These are phyloP conservation scores for Tetratostichococcus sp. DNA, from an alignment of 139 green algal species.

Conservation along the genomic window DNA sequence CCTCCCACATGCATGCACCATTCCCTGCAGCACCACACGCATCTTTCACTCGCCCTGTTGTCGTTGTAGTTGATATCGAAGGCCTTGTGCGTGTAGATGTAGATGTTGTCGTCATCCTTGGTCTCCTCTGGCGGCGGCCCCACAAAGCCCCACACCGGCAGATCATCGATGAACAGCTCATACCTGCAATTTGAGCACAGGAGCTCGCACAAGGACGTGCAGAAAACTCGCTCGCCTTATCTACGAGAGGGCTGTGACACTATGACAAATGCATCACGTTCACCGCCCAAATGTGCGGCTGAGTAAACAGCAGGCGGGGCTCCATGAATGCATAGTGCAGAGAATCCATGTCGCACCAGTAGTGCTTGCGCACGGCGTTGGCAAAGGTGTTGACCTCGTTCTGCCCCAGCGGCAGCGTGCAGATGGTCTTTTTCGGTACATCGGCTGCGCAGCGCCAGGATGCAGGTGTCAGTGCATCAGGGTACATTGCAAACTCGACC, in stretches of 20 bases:
- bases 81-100: constrained; percentile 91
- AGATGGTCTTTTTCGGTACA: constrained; percentile 73
- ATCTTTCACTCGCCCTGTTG: no score
- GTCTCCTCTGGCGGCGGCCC: constrained; percentile 50
- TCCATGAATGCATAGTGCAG: no score
- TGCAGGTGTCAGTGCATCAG: background rate
- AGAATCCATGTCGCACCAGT: constrained; percentile 47
- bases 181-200: constrained; percentile 70
- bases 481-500: no score
- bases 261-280: no score
- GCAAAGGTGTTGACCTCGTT: constrained; percentile 61
- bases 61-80: constrained; percentile 93
- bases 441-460: constrained; percentile 23
- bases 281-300: no score
- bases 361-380: constrained; percentile 72
- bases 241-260: no score
- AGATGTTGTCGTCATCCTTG: constrained; percentile 45
- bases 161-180: constrained; percentile 92
- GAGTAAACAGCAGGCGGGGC: no score
- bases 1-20: no score
- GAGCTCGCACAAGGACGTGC: no score
- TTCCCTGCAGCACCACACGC: no score
- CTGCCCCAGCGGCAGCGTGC: constrained; percentile 56
- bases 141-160: constrained; percentile 94
- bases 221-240: no score